Percentiles rank a stretch among this genome's conserved stretches.
Evolutionary conservation across 1,139 yeast species (phyloP).

Genomic region (Suhomyces choctaworum): DNA sequence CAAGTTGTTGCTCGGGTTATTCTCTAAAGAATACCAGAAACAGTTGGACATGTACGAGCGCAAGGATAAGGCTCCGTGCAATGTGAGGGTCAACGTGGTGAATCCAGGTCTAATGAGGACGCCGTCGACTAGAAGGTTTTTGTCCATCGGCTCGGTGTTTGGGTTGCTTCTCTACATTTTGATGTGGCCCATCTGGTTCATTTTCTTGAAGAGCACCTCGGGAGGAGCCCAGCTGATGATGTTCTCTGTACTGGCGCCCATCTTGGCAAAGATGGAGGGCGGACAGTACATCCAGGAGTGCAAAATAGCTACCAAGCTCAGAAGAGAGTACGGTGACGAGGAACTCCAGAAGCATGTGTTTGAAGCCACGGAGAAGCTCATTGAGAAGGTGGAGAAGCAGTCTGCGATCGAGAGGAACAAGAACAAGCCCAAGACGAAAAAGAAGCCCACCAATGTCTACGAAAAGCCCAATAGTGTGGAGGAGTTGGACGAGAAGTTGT

Average conservation of each 20-base stretch:
- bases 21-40: slow-evolving; percentile 74
- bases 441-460: slow-evolving; percentile 23
- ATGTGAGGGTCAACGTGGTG: slow-evolving; percentile 70
- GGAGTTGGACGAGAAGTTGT: slow-evolving; percentile 38
- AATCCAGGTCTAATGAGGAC: slow-evolving; percentile 94
- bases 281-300: slow-evolving; percentile 78
- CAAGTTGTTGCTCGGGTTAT: slow-evolving; percentile 70
- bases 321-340: slow-evolving; percentile 63
- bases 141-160: slow-evolving; percentile 73
- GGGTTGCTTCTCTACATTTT: slow-evolving; percentile 70
- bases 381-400: slow-evolving; percentile 62
- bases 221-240: slow-evolving; percentile 81
- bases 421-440: slow-evolving; percentile 20
- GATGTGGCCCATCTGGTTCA: slow-evolving; percentile 79
- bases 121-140: slow-evolving; percentile 75
- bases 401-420: slow-evolving; percentile 65
- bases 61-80: slow-evolving; percentile 65
- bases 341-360: slow-evolving; percentile 63
- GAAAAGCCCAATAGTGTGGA: slow-evolving; percentile 35
- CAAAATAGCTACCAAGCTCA: slow-evolving; percentile 42
- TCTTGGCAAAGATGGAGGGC: slow-evolving; percentile 56
- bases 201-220: slow-evolving; percentile 68
- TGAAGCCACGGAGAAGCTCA: slow-evolving; percentile 57
- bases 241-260: slow-evolving; percentile 72
- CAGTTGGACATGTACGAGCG: slow-evolving; percentile 56